Conservation (phyloP, 768 basidiomycete genomes). For the Russula emetica region DNA sequence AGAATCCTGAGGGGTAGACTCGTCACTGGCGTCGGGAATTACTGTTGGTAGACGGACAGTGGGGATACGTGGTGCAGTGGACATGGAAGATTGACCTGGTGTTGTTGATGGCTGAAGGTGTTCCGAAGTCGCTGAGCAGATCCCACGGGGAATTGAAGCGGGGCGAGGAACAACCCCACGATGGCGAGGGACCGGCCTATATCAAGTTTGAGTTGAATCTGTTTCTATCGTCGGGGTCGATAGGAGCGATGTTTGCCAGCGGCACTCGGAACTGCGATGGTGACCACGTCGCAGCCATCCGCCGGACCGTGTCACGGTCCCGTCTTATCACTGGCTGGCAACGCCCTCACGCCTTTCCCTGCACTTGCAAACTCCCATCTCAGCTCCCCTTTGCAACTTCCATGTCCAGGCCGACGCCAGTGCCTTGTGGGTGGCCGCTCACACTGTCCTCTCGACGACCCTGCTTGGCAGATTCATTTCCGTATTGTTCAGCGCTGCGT, state of each 20-base stretch:
- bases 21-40: slow-evolving; percentile 41
- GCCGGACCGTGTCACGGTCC: slow-evolving; percentile 5
- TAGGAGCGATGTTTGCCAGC: slow-evolving; percentile 16
- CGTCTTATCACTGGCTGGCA: background rate
- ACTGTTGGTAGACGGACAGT: slow-evolving; percentile 49
- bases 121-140: slow-evolving; percentile 15
- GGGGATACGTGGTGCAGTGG: slow-evolving; percentile 37
- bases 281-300: background rate
- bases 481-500: background rate
- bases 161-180: slow-evolving; percentile 14
- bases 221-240: slow-evolving; percentile 19
- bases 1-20: slow-evolving; percentile 41
- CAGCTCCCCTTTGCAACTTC: background rate
- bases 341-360: background rate
- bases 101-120: slow-evolving; percentile 12
- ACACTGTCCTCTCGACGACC: background rate
- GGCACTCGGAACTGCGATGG: slow-evolving; percentile 18
- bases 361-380: background rate
- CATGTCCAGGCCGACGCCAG: background rate
- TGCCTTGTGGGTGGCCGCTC: background rate
- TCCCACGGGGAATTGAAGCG: slow-evolving; percentile 16
- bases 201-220: slow-evolving; percentile 11
- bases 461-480: background rate
- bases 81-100: slow-evolving; percentile 29
- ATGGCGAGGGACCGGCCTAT: slow-evolving; percentile 14